phyloP scores from a whole-genome alignment of 371 early-diverging fungal species.

The Apophysomyces ossiformis region DNA sequence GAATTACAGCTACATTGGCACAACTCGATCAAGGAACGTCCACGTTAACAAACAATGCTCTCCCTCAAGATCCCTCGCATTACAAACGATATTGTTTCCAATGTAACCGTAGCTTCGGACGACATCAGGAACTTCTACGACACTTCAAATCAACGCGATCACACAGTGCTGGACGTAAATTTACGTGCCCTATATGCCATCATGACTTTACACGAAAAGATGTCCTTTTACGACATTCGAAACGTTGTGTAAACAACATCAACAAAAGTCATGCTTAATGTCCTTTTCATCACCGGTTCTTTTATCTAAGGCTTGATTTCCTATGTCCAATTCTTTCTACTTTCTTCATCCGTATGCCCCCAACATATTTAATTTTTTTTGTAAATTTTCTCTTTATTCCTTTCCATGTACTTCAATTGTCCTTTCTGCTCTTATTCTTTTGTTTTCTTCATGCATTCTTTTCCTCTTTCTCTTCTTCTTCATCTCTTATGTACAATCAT shows the following conservation, averaged over 20 bases:
- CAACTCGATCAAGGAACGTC: not conserved
- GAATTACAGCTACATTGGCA: no score
- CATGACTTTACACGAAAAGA: not conserved
- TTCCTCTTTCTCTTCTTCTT: not conserved
- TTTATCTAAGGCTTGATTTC: no score
- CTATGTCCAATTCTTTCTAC: no score
- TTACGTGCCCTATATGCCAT: not conserved
- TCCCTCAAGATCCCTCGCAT: not conserved
- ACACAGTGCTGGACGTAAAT: not conserved
- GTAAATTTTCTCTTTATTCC: no score
- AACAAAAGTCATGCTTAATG: no score
- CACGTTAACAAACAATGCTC: not conserved
- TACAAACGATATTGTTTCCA: not conserved
- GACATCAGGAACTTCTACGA: not conserved
- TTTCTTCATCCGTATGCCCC: no score
- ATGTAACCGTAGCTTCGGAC: not conserved
- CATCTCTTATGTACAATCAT: no score
- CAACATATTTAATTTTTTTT: no score
- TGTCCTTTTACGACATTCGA: not conserved
- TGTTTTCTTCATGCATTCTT: not conserved
- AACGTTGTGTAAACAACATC: no score
- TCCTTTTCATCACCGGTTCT: no score
- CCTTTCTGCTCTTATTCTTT: no score
- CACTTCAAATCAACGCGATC: not conserved
- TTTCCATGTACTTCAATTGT: no score